Base-by-base conservation (phyloP, 345 rosid genomes). In the Bruguiera sexangula region DNA sequence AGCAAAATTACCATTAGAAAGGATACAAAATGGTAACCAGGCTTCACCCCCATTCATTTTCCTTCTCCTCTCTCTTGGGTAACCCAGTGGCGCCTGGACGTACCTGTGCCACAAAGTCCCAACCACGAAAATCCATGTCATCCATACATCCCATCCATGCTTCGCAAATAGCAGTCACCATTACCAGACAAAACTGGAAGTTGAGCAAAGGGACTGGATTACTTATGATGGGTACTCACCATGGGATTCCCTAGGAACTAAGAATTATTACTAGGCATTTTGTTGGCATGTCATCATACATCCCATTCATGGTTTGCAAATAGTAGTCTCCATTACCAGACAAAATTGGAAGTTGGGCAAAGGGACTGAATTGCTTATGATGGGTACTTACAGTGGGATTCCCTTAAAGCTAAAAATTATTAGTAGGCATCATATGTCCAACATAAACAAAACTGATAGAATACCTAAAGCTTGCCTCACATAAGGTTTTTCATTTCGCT, bases 81-180 rank as follows among this genome's bases (percentile, higher is more conserved):
- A 88, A 13, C 90, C 90, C 78, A 84, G 29, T n/a, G 93, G 90
- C 61, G 93, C 87, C 77, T 88, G 93, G 26, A 85, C 80, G 39
- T 88, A 82, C 73, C 89, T 84, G 86, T 21, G 58, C 58, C 26
- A 20, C 21, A 24, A 54, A 54, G 58, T 54, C 21, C 58, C 34
- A 32, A 32, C 34, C 13, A 54, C 19, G 57, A 21, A n/a, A 54
- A 54, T 11, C 58, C 10, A 20, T 20, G 43, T 37, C 11, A 9
- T 37, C 11, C 11, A 37, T 37, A 8, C 11, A n/a, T 21, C 6
- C 19, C 52, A 62, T 62, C n/a, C 53, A 20, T 62, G 26, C 31
- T 37, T 37, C 32, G 48, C 7, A 63, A 22, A 1, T 18, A 11
- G 29, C 27, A 31, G 22, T 19, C 20, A 5, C 6, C 34, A 32